Evolutionary conservation across 1,139 yeast genomes (phyloP).

Genomic region (Debaryomycetaceae sp.): DNA sequence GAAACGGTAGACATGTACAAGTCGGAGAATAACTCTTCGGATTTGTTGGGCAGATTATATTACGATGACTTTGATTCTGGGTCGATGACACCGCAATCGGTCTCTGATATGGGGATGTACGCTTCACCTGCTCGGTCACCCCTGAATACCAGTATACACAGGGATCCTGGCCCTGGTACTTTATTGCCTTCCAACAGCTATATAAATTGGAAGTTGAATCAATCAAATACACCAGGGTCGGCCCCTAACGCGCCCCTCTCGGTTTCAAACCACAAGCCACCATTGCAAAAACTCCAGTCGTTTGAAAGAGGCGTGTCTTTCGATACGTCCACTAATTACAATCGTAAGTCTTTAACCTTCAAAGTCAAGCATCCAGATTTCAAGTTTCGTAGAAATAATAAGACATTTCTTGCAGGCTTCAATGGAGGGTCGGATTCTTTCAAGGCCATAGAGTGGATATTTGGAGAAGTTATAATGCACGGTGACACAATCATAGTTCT

Average conservation of each 20-base stretch:
- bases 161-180: not conserved
- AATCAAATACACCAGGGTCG: constrained; percentile 4
- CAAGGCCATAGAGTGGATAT: constrained; percentile 62
- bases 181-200: constrained; percentile 7
- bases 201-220: constrained; percentile 5
- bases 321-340: constrained; percentile 42
- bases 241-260: constrained; percentile 2
- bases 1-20: constrained; percentile 42
- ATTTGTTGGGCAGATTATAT: constrained; percentile 41
- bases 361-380: constrained; percentile 57
- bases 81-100: constrained; percentile 12
- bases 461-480: constrained; percentile 58
- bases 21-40: constrained; percentile 38
- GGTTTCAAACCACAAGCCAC: constrained; percentile 6
- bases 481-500: constrained; percentile 65
- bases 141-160: not conserved
- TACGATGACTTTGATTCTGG: constrained; percentile 45
- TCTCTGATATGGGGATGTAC: constrained; percentile 18
- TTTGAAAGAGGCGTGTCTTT: constrained; percentile 47
- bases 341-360: constrained; percentile 46
- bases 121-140: constrained; percentile 8
- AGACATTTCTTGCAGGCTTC: constrained; percentile 62
- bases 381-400: constrained; percentile 51
- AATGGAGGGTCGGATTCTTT: constrained; percentile 56
- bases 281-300: constrained; percentile 9